Evolutionary conservation across 306 rosid species (phyloP).

Genomic region (Canavalia gladiata): DNA sequence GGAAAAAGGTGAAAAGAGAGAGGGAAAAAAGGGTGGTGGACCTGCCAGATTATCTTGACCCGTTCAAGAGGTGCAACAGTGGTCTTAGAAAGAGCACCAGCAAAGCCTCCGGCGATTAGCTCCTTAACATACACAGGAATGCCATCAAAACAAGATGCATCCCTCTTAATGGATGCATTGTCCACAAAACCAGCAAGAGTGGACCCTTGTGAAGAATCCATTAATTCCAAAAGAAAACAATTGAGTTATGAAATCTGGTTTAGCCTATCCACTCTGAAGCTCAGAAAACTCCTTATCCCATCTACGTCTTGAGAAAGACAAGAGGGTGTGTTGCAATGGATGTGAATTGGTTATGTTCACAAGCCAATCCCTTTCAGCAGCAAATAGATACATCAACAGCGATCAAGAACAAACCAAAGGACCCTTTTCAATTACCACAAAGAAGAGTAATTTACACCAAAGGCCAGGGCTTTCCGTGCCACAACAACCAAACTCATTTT

Average conservation of each 20-base stretch:
- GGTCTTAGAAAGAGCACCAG: conserved; percentile 90
- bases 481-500: not conserved
- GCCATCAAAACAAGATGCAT: conserved; percentile 60
- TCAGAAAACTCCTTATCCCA: conserved; percentile 82
- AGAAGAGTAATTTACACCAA: not conserved
- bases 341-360: conserved; percentile 66
- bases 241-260: not conserved
- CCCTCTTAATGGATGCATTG: conserved; percentile 67
- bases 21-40: conserved; percentile 15
- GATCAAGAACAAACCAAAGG: conserved; percentile 33
- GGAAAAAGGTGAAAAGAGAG: not conserved
- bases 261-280: conserved; percentile 69
- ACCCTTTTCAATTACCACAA: conserved; percentile 40
- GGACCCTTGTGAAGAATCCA: conserved; percentile 86
- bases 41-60: conserved; percentile 97
- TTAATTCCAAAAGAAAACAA: conserved; percentile 33
- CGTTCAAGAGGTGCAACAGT: conserved; percentile 95
- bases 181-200: conserved; percentile 78
- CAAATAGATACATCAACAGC: conserved; percentile 75
- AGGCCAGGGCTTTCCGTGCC: conserved; percentile 4
- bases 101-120: conserved; percentile 89
- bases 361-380: conserved; percentile 63
- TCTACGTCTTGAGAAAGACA: conserved; percentile 59
- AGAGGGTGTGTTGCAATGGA: conserved; percentile 53
- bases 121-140: conserved; percentile 87